A percentile compares a stretch with the other conserved stretches of the same genome.
Evolutionary conservation across 306 rosid species (phyloP).

Genomic region (Gastrolobium villosum): DNA sequence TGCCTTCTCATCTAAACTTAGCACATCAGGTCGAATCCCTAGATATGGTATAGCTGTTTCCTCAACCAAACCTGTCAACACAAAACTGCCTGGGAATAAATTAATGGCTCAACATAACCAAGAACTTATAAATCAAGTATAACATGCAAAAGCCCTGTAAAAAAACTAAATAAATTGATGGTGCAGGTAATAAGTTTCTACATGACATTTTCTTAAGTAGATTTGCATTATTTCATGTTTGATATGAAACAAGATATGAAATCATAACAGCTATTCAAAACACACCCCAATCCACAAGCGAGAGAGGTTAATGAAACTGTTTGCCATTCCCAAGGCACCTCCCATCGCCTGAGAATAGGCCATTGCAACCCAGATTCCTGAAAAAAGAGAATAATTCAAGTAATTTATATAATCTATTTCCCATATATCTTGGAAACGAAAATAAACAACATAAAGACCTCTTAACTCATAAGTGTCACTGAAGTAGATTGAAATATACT

Average conservation of each 20-base stretch:
- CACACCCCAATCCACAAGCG: slow-evolving; percentile 95
- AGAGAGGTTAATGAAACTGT: slow-evolving; percentile 83
- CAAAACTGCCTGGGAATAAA: slow-evolving; percentile 98
- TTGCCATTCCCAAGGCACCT: slow-evolving; percentile 99
- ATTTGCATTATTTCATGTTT: slow-evolving; percentile 25
- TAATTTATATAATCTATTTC: slow-evolving; percentile 1
- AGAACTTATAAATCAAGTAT: slow-evolving; percentile 24
- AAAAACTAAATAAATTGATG: background rate
- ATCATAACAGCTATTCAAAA: slow-evolving; percentile 28
- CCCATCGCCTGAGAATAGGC: slow-evolving; percentile 91
- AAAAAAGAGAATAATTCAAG: slow-evolving; percentile 28
- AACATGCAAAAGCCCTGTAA: slow-evolving; percentile 2
- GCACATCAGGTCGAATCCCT: slow-evolving; percentile 71
- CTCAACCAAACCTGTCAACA: slow-evolving; percentile 93
- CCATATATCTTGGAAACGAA: slow-evolving; percentile 22
- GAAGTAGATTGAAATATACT: background rate
- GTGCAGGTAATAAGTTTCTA: slow-evolving; percentile 1
- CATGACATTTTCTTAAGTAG: background rate
- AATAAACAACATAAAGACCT: slow-evolving; percentile 15
- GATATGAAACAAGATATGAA: slow-evolving; percentile 34
- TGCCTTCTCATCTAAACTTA: slow-evolving; percentile 89
- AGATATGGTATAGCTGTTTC: slow-evolving; percentile 86
- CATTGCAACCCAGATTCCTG: slow-evolving; percentile 70
- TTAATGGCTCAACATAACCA: slow-evolving; percentile 49
- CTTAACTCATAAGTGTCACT: background rate